A percentile compares a stretch with the other conserved stretches of the same genome.
These are phyloP conservation scores for Phylloporus rhodoxanthus DNA, from an alignment of 768 basidiomycete species.

Conservation along the genomic window DNA sequence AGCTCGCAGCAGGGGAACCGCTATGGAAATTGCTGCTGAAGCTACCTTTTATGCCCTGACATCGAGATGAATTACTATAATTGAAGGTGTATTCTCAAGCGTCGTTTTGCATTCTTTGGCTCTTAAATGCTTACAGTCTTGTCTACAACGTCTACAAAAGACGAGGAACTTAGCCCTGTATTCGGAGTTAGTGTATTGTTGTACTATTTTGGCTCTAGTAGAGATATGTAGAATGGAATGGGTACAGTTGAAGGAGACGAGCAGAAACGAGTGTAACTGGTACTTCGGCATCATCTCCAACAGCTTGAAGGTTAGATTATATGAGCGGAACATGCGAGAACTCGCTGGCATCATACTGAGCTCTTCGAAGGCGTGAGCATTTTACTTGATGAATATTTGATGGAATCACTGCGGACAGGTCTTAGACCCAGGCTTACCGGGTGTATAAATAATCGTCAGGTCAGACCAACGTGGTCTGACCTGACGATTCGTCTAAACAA, in stretches of 20 bases:
- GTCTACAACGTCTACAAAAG: background rate
- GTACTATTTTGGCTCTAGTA: background rate
- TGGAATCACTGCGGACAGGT: too few species aligned
- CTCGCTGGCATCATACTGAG: background rate
- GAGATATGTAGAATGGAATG: conserved; percentile 1
- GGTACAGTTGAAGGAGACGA: background rate
- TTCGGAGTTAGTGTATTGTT: conserved; percentile 1
- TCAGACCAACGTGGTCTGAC: too few species aligned
- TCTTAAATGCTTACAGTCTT: background rate
- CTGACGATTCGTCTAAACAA: too few species aligned
- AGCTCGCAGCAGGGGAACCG: conserved; percentile 24
- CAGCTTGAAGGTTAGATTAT: background rate
- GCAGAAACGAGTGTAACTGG: background rate
- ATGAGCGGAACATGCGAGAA: too few species aligned
- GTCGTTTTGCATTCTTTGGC: background rate
- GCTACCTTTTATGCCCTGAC: conserved; percentile 21
- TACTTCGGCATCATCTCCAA: background rate
- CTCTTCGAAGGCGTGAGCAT: background rate
- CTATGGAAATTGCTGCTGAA: conserved; percentile 30
- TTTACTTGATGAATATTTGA: too few species aligned
- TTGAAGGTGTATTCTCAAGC: conserved; percentile 2
- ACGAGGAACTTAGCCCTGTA: background rate
- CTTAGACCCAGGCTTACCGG: too few species aligned
- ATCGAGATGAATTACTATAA: conserved; percentile 11
- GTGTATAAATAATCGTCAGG: too few species aligned